Evolutionary conservation across 352 stramenopile genomes (phyloP), one percentile per base, ranked within the genome.

Genomic region (Globisporangium cederbergense): DNA sequence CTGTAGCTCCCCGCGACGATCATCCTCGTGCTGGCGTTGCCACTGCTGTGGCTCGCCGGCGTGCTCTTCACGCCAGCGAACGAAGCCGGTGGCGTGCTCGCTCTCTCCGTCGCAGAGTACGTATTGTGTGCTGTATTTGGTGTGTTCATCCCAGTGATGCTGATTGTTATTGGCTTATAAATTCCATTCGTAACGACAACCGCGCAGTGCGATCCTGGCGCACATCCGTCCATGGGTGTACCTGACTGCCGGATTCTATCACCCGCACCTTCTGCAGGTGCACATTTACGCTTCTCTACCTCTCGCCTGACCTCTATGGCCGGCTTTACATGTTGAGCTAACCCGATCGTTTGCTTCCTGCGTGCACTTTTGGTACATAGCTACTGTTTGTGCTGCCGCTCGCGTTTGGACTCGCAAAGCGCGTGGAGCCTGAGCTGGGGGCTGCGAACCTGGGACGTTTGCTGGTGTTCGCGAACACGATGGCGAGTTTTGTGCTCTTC

Each of bases 221-320:
- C 88, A 96, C 59, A 96, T 96, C 32, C 85, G 88, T 3, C 88
- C 88, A 22, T 96, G 88, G 88, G 81, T 93, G 40, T 94, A 92
- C 67, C 58, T 95, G 54, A 94, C 88, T 6, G 80, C 88, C 8
- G 86, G 86, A 4, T 96, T 94, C 65, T 96, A 96, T 64, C 83
- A 96, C 57, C 88, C 86, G 18, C 75, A 93, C 62, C 60, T 92
- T 14, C 34, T 90, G 8, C 82, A 94, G 83, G 85, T 89, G 57
- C 20, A 57, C 13, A 25, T 9, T 18, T 18, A 4, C 28, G 2
- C 25, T 57, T 34, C 18, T 30, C 9, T 52, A 18, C 0, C 22
- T 11, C 2, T 13, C 34, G 22, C 30, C 20, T 30, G 32, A 36
- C 32, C 3, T 50, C 7, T 47, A 9, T 25, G 18, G 3, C 11